Evolutionary conservation across 2,329 filamentous ascomycete genomes (phyloP).

Genomic region (Coniochaeta prunicola): DNA sequence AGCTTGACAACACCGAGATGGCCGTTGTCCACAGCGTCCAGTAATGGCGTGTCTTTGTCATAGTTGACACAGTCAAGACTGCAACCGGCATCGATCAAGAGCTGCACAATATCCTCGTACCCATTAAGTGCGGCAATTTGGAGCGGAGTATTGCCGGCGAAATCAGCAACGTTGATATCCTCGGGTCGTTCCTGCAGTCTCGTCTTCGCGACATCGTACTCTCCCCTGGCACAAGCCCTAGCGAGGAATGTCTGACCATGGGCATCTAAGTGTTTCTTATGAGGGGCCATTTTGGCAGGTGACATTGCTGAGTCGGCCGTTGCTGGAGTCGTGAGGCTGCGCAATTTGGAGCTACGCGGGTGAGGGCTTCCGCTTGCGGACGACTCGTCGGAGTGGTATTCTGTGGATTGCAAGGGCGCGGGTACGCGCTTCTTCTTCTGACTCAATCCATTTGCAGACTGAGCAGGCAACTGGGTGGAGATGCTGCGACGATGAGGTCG

Average conservation of each 20-base stretch:
- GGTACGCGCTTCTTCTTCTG: slow-evolving; percentile 56
- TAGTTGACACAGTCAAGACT: slow-evolving; percentile 72
- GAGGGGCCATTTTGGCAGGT: slow-evolving; percentile 59
- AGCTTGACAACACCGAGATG: slow-evolving; percentile 83
- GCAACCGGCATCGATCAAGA: slow-evolving; percentile 78
- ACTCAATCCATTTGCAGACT: slow-evolving; percentile 46
- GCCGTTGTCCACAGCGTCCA: slow-evolving; percentile 94
- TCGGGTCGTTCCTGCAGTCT: slow-evolving; percentile 73
- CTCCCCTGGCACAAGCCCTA: slow-evolving; percentile 81
- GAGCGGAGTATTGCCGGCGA: slow-evolving; percentile 91
- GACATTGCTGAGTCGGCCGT: slow-evolving; percentile 56
- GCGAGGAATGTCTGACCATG: slow-evolving; percentile 88
- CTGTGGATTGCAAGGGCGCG: slow-evolving; percentile 52
- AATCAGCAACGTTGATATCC: slow-evolving; percentile 83
- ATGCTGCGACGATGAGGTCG: slow-evolving; percentile 55
- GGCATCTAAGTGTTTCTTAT: slow-evolving; percentile 84
- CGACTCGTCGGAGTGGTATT: slow-evolving; percentile 63
- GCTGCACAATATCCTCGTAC: slow-evolving; percentile 77
- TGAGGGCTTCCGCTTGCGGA: slow-evolving; percentile 54
- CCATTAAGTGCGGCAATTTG: slow-evolving; percentile 90
- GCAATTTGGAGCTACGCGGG: slow-evolving; percentile 50
- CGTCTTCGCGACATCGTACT: slow-evolving; percentile 70
- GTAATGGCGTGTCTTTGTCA: slow-evolving; percentile 84
- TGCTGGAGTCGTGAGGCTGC: slow-evolving; percentile 46
- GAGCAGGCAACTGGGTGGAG: slow-evolving; percentile 54